Percentiles rank a stretch among this genome's conserved stretches.
Evolutionary conservation across 2,329 filamentous ascomycete genomes (phyloP).

Genomic region (Claviceps purpurea): DNA sequence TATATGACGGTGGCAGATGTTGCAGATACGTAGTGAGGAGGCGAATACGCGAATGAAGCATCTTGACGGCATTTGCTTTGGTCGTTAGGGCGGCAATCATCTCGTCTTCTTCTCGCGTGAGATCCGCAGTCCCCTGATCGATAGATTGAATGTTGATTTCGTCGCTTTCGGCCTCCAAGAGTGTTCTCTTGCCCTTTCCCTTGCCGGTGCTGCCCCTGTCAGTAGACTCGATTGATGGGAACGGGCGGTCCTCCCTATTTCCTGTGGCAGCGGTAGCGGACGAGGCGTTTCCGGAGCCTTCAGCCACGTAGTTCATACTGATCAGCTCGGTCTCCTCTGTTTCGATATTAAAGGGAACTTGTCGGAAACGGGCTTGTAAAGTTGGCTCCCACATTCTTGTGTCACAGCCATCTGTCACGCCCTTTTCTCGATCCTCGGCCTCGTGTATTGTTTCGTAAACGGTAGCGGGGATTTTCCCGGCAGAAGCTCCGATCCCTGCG

Average conservation of each 20-base stretch:
- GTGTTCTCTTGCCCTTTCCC: constrained; percentile 35
- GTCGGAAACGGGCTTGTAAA: constrained; percentile 60
- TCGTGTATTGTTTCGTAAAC: constrained; percentile 81
- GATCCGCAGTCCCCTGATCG: constrained; percentile 24
- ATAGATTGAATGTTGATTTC: constrained; percentile 16
- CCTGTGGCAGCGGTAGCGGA: constrained; percentile 36
- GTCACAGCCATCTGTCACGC: constrained; percentile 42
- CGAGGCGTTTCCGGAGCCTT: constrained; percentile 60
- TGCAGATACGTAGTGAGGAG: constrained; percentile 67
- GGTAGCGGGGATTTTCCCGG: constrained; percentile 75
- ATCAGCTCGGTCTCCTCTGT: constrained; percentile 98
- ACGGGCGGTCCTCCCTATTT: constrained; percentile 27
- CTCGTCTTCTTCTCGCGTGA: constrained; percentile 48
- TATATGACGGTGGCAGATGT: constrained; percentile 52
- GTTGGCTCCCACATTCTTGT: constrained; percentile 54
- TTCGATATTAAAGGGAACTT: constrained; percentile 77
- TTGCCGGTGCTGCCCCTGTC: constrained; percentile 19
- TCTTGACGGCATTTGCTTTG: constrained; percentile 86
- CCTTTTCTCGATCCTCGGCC: constrained; percentile 39
- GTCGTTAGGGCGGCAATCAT: constrained; percentile 58
- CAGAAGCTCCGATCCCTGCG: constrained; percentile 36
- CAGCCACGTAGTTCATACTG: constrained; percentile 82
- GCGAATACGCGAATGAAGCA: constrained; percentile 67
- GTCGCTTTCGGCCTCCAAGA: constrained; percentile 20
- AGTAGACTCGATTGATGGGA: constrained; percentile 32